These are phyloP conservation scores for Colletotrichum shisoi DNA, from an alignment of 2,329 filamentous ascomycete species.

Conservation along the genomic window DNA sequence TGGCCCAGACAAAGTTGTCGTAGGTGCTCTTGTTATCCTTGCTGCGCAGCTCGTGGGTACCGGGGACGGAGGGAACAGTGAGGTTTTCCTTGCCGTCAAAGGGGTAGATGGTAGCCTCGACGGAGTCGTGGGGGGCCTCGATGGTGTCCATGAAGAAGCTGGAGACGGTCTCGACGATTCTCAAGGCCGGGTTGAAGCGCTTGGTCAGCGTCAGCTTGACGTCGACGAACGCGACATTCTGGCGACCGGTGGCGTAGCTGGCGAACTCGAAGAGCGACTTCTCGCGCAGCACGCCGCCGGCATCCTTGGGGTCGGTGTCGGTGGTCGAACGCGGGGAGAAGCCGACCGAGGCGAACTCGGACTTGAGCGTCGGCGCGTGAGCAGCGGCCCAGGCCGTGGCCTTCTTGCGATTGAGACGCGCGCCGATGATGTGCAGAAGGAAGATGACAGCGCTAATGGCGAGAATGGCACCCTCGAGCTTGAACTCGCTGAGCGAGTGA, in stretches of 20 bases:
- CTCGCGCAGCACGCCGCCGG: conserved; percentile 73
- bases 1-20: conserved; percentile 91
- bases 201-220: conserved; percentile 82
- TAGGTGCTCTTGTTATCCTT: conserved; percentile 72
- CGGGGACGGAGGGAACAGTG: conserved; percentile 72
- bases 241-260: conserved; percentile 87
- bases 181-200: conserved; percentile 80
- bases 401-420: conserved; percentile 78
- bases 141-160: conserved; percentile 84
- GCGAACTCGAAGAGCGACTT: conserved; percentile 86
- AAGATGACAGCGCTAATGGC: conserved; percentile 77
- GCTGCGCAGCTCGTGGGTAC: conserved; percentile 63
- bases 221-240: conserved; percentile 92
- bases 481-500: conserved; percentile 82
- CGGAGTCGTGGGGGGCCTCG: conserved; percentile 71
- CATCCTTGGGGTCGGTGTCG: conserved; percentile 54
- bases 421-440: conserved; percentile 81
- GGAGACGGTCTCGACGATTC: conserved; percentile 69
- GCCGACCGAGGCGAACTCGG: conserved; percentile 88
- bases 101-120: conserved; percentile 81
- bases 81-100: conserved; percentile 92
- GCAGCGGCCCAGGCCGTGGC: conserved; percentile 81
- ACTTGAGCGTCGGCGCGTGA: conserved; percentile 73
- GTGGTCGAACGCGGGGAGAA: conserved; percentile 68
- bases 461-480: conserved; percentile 83